These are phyloP conservation scores for Craspedostauros australis DNA, from an alignment of 108 stramenopile genomes.

Conservation along the genomic window DNA sequence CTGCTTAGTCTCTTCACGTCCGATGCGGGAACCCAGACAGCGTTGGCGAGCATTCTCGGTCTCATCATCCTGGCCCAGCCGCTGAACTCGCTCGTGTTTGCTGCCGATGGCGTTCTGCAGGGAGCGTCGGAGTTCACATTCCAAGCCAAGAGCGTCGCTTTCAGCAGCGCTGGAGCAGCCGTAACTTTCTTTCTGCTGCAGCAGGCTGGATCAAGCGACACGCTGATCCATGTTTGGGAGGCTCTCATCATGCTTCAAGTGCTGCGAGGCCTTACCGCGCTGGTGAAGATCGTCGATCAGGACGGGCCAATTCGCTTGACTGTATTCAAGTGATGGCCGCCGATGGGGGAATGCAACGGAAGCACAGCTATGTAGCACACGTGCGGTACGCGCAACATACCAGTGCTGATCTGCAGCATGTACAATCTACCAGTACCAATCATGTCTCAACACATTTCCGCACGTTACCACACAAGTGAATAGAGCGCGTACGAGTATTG, in stretches of 20 bases:
- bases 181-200: constrained; percentile 40
- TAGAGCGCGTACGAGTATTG: too few species aligned
- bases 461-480: too few species aligned
- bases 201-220: constrained; percentile 28
- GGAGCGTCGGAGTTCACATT: constrained; percentile 76
- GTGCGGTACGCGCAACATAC: too few species aligned
- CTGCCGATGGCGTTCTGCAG: constrained; percentile 84
- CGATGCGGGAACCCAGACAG: constrained; percentile 54
- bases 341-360: too few species aligned
- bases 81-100: constrained; percentile 77
- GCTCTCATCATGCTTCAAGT: constrained; percentile 67
- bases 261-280: constrained; percentile 68
- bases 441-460: too few species aligned
- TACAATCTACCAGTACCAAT: too few species aligned
- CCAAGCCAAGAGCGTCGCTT: constrained; percentile 76
- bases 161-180: constrained; percentile 56
- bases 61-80: constrained; percentile 77
- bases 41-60: constrained; percentile 48
- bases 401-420: too few species aligned
- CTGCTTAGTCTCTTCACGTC: constrained; percentile 58
- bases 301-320: constrained; percentile 65
- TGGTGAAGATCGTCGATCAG: constrained; percentile 61
- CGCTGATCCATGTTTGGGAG: constrained; percentile 70
- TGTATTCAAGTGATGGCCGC: too few species aligned
- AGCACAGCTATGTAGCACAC: too few species aligned